Percentiles rank a stretch among this genome's conserved stretches.
phyloP scores from a whole-genome alignment of 306 rosid genomes.

The Trichosanthes cucumerina region DNA sequence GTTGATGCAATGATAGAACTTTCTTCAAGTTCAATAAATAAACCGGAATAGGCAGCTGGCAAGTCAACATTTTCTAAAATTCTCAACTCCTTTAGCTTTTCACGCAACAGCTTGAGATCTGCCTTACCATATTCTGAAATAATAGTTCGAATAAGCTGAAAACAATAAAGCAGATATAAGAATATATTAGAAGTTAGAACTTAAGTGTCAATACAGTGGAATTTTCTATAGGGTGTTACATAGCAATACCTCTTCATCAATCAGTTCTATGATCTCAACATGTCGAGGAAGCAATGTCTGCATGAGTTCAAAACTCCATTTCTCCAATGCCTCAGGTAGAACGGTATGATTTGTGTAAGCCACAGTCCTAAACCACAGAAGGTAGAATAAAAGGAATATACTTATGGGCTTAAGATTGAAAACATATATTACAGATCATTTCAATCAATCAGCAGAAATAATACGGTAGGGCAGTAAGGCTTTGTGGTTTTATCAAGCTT shows the following conservation, averaged over 20 bases:
- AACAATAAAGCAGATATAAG: conserved; percentile 24
- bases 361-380: conserved; percentile 51
- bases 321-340: conserved; percentile 98
- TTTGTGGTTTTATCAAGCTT: background rate
- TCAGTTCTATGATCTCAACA: conserved; percentile 75
- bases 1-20: conserved; percentile 14
- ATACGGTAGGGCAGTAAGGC: background rate
- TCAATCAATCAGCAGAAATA: background rate
- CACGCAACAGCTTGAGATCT: conserved; percentile 48
- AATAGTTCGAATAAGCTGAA: conserved; percentile 65
- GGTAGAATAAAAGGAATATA: conserved; percentile 20
- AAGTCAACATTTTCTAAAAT: conserved; percentile 82
- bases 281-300: conserved; percentile 90
- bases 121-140: conserved; percentile 56
- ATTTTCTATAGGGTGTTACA: conserved; percentile 4
- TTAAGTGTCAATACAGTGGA: background rate
- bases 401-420: conserved; percentile 13
- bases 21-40: conserved; percentile 45
- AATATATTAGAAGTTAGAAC: conserved; percentile 19
- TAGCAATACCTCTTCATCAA: conserved; percentile 80
- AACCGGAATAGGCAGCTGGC: conserved; percentile 55
- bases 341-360: conserved; percentile 98
- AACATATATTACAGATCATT: background rate
- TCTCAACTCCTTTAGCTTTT: conserved; percentile 82
- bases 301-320: conserved; percentile 92